These are phyloP conservation scores for Trichaptum fuscoviolaceum DNA, from an alignment of 768 basidiomycete genomes.

Conservation along the genomic window DNA sequence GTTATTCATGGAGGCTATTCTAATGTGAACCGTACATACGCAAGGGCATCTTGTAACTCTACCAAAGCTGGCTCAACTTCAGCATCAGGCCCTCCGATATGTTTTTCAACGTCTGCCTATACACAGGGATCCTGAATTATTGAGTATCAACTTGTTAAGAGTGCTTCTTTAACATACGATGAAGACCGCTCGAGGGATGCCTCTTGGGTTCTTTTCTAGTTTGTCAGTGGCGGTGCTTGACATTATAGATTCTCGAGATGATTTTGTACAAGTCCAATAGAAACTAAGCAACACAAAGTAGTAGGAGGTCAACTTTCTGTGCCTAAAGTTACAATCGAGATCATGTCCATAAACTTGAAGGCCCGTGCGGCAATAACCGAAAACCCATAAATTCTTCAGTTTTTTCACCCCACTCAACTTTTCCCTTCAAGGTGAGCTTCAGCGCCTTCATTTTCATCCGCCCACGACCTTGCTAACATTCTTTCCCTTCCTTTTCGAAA, in stretches of 20 bases:
- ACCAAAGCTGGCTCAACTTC: constrained; percentile 76
- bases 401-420: not conserved
- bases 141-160: not conserved
- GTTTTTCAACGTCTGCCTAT: constrained; percentile 83
- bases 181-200: constrained; percentile 94
- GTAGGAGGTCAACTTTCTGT: not conserved
- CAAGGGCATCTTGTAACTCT: constrained; percentile 86
- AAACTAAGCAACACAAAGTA: not conserved
- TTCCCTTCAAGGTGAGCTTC: constrained; percentile 4
- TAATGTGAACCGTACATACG: constrained; percentile 50
- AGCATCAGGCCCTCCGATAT: constrained; percentile 72
- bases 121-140: constrained; percentile 1
- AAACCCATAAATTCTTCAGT: constrained; percentile 1
- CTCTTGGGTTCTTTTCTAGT: constrained; percentile 72
- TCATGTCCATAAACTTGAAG: not conserved
- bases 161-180: constrained; percentile 53
- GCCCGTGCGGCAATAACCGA: not conserved
- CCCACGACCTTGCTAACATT: not conserved
- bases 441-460: not conserved
- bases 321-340: not conserved
- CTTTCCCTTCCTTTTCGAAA: not conserved
- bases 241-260: not conserved
- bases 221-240: not conserved
- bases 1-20: constrained; percentile 13
- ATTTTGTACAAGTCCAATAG: constrained; percentile 2